Conservation (phyloP, 75 land plant genomes). For the Pinus tabuliformis region DNA sequence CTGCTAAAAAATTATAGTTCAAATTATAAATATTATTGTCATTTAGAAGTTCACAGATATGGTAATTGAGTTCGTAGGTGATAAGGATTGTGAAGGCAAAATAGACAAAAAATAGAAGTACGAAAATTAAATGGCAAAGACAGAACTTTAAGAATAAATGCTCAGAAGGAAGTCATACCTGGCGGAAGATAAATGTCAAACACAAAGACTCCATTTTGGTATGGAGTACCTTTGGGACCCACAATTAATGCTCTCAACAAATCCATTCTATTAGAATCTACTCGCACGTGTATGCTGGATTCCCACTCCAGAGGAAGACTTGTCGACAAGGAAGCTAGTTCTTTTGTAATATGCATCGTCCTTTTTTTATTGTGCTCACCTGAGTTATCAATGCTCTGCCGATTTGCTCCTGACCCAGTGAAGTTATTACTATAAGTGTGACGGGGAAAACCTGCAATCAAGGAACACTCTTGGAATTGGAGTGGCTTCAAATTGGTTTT, state of each 20-base stretch:
- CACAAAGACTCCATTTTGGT: conserved; percentile 43
- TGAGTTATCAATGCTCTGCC: conserved; percentile 14
- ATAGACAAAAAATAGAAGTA: no score
- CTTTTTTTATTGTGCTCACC: conserved; percentile 28
- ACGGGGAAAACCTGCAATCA: conserved; percentile 15
- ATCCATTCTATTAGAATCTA: conserved; percentile 29
- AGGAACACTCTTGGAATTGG: conserved; percentile 19
- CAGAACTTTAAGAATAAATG: no score
- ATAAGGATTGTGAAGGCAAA: no score
- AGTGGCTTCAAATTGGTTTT: conserved; percentile 22
- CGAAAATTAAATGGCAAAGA: no score
- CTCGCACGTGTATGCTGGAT: conserved; percentile 40
- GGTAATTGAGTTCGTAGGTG: no score
- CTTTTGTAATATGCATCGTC: conserved; percentile 25
- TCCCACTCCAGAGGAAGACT: conserved; percentile 44
- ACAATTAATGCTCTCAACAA: conserved; percentile 31
- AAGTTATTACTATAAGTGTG: conserved; percentile 28
- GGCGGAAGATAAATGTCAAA: conserved; percentile 40
- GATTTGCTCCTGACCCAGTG: conserved; percentile 11
- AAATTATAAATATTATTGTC: no score
- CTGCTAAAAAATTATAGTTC: no score
- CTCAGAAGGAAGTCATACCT: conserved; percentile 7
- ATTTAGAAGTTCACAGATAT: no score
- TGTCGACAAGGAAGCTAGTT: conserved; percentile 25
- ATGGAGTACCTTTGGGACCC: conserved; percentile 39